phyloP scores from a whole-genome alignment of 2,329 filamentous ascomycete species.

The Pseudogymnoascus sp. region DNA sequence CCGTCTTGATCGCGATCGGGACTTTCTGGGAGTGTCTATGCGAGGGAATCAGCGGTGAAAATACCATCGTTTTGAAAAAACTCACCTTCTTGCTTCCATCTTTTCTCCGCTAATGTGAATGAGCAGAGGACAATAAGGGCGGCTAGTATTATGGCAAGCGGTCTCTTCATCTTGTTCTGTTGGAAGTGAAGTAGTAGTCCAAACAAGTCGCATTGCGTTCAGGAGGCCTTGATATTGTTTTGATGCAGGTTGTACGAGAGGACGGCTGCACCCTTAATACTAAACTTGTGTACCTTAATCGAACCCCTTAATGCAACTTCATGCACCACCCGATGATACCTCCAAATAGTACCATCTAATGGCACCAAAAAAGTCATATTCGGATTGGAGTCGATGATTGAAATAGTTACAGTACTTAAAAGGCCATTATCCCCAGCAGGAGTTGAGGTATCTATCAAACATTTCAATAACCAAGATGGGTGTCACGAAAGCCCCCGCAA shows the following conservation, averaged over 20 bases:
- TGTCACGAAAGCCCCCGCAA: no score
- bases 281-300: not conserved
- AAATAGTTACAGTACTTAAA: not conserved
- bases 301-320: not conserved
- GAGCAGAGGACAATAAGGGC: constrained; percentile 12
- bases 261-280: not conserved
- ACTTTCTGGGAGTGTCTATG: not conserved
- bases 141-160: constrained; percentile 10
- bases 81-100: constrained; percentile 9
- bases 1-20: constrained; percentile 4
- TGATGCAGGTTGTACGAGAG: not conserved
- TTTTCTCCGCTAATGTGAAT: constrained; percentile 9
- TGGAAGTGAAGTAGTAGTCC: constrained; percentile 3
- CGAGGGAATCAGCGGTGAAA: constrained; percentile 3
- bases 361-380: not conserved
- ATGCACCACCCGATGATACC: not conserved
- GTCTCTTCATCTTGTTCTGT: constrained; percentile 12
- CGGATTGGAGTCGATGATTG: not conserved
- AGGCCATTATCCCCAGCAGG: not conserved
- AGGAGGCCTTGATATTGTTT: not conserved
- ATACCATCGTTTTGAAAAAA: not conserved
- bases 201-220: constrained; percentile 11
- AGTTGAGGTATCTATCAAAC: no score
- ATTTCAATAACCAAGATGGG: no score
- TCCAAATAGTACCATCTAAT: not conserved